phyloP scores from a whole-genome alignment of 2,329 filamentous ascomycete genomes.

The Anthostomella pinea region DNA sequence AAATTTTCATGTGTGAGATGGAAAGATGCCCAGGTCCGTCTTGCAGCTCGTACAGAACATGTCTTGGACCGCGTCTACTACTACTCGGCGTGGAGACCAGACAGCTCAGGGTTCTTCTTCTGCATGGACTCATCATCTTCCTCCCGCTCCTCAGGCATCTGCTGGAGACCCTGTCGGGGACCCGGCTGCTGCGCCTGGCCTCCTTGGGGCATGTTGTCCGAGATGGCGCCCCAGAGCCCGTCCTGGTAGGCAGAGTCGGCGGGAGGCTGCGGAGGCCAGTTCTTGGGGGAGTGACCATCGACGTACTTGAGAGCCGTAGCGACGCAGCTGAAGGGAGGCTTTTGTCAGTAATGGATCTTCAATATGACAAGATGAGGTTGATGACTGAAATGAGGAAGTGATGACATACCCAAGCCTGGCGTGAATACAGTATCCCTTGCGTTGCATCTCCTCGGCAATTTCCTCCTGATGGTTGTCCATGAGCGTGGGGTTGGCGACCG shows the following conservation, averaged over 20 bases:
- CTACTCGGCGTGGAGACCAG: too few relatives aligned
- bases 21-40: too few relatives aligned
- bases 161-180: too few relatives aligned
- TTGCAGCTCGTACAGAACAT: too few relatives aligned
- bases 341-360: constrained; percentile 8
- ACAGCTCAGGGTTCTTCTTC: too few relatives aligned
- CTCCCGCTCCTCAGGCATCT: too few relatives aligned
- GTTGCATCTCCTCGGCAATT: constrained; percentile 72
- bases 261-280: constrained; percentile 26
- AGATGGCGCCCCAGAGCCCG: constrained; percentile 29
- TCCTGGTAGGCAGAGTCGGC: constrained; percentile 19
- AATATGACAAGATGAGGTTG: not conserved
- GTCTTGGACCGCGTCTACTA: too few relatives aligned
- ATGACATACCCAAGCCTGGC: constrained; percentile 60
- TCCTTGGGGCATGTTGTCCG: constrained; percentile 17
- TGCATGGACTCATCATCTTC: too few relatives aligned
- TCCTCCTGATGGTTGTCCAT: constrained; percentile 91
- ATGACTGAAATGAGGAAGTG: not conserved
- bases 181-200: too few relatives aligned
- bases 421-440: constrained; percentile 73
- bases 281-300: constrained; percentile 10
- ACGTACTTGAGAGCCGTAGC: constrained; percentile 21
- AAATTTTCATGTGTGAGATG: too few relatives aligned
- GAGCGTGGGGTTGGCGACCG: constrained; percentile 80
- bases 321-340: constrained; percentile 19